Percentiles rank a stretch among this genome's conserved stretches.
phyloP scores from a whole-genome alignment of 305 asterid species.

The Rubia tinctorum region DNA sequence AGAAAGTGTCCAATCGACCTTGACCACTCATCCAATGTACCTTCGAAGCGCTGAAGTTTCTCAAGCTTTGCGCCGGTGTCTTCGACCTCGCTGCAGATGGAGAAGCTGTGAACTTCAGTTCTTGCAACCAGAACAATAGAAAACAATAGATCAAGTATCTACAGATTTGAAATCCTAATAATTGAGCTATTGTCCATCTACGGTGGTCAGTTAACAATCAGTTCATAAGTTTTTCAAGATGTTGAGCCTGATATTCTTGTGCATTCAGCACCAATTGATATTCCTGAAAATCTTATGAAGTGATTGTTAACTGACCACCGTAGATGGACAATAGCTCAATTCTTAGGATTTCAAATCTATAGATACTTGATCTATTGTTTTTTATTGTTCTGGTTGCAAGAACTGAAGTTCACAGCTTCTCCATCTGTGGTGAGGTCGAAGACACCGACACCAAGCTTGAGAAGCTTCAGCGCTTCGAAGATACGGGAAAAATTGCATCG shows the following conservation, averaged over 20 bases:
- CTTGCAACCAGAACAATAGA: conserved; percentile 34
- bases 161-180: conserved; percentile 63
- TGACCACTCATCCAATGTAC: too few species aligned
- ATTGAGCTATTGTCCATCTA: conserved; percentile 67
- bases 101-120: conserved; percentile 37
- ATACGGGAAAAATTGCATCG: too few species aligned
- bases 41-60: too few species aligned
- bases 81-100: too few species aligned
- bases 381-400: conserved; percentile 33
- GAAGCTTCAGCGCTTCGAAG: too few species aligned
- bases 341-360: conserved; percentile 63
- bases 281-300: conserved; percentile 63
- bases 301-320: conserved; percentile 62
- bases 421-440: too few species aligned
- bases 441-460: too few species aligned
- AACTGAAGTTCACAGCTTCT: conserved; percentile 37
- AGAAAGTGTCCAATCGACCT: too few species aligned
- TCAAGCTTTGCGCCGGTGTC: too few species aligned
- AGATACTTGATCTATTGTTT: conserved; percentile 63
- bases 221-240: conserved; percentile 61
- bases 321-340: conserved; percentile 67
- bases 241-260: conserved; percentile 82
- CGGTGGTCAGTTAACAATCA: conserved; percentile 62
- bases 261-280: conserved; percentile 54
- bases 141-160: conserved; percentile 63